A percentile compares a stretch with the other conserved stretches of the same genome.
Evolutionary conservation across 331 rosid genomes (phyloP).

Genomic region (Arachis monticola): DNA sequence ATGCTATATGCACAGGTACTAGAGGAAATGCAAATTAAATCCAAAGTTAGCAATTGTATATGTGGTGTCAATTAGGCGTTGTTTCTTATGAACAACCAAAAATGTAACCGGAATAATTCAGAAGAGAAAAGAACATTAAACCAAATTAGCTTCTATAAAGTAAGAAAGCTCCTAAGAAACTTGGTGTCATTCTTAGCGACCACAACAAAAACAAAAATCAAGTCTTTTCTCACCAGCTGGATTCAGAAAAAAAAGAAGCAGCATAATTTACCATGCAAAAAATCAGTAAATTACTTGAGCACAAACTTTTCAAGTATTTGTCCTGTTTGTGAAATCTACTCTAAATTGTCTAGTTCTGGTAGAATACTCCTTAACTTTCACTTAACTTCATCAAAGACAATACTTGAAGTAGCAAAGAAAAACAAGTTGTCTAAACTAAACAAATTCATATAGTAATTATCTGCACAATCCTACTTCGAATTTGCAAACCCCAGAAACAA

Average conservation of each 20-base stretch:
- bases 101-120: neutral
- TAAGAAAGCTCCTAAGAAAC: neutral
- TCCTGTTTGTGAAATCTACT: neutral
- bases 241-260: neutral
- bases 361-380: neutral
- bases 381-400: neutral
- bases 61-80: neutral
- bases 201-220: neutral
- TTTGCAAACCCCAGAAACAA: neutral
- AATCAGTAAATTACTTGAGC: neutral
- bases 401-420: neutral
- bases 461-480: neutral
- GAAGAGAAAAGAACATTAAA: neutral
- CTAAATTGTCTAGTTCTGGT: neutral
- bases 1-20: neutral
- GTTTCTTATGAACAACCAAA: neutral
- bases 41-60: slow-evolving; percentile 4
- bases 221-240: neutral
- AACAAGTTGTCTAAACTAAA: neutral
- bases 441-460: neutral
- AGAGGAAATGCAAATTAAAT: slow-evolving; percentile 20
- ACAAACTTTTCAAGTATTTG: neutral
- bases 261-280: neutral
- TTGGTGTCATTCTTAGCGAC: neutral
- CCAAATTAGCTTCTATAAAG: neutral